Percentiles rank a stretch among this genome's conserved stretches.
These are phyloP conservation scores for Leishmania aethiopica DNA, from an alignment of 208 protist genomes.

Conservation along the genomic window DNA sequence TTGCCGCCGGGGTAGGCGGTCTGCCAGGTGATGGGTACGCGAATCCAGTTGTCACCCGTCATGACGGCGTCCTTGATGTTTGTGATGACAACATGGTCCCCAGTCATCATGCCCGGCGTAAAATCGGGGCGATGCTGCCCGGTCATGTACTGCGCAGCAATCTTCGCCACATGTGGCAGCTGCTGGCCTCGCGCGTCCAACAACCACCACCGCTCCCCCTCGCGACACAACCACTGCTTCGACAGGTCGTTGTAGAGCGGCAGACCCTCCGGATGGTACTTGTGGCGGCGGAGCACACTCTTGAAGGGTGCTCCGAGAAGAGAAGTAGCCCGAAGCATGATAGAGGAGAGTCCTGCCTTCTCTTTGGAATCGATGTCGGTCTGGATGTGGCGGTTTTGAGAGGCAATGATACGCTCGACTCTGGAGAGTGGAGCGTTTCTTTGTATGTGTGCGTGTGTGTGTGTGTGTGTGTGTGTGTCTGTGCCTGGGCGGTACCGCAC, in stretches of 20 bases:
- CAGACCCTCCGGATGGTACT: conserved; percentile 85
- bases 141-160: conserved; percentile 90
- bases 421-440: neutral
- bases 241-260: conserved; percentile 92
- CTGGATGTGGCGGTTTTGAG: neutral
- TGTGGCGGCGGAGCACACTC: conserved; percentile 91
- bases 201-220: conserved; percentile 92
- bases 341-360: neutral
- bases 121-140: conserved; percentile 91
- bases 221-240: conserved; percentile 90
- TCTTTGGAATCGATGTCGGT: neutral
- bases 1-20: conserved; percentile 91
- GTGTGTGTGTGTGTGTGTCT: neutral
- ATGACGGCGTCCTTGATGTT: conserved; percentile 93
- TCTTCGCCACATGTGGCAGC: conserved; percentile 77
- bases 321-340: conserved; percentile 58
- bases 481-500: neutral
- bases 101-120: conserved; percentile 88
- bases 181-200: conserved; percentile 89
- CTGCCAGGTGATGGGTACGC: conserved; percentile 92
- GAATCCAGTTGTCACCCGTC: conserved; percentile 90
- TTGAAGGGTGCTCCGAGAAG: conserved; percentile 74
- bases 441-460: neutral
- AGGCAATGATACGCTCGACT: neutral
- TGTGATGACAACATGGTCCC: conserved; percentile 90